Conservation (phyloP, 768 basidiomycete genomes). For the Pleurotus tuoliensis region DNA sequence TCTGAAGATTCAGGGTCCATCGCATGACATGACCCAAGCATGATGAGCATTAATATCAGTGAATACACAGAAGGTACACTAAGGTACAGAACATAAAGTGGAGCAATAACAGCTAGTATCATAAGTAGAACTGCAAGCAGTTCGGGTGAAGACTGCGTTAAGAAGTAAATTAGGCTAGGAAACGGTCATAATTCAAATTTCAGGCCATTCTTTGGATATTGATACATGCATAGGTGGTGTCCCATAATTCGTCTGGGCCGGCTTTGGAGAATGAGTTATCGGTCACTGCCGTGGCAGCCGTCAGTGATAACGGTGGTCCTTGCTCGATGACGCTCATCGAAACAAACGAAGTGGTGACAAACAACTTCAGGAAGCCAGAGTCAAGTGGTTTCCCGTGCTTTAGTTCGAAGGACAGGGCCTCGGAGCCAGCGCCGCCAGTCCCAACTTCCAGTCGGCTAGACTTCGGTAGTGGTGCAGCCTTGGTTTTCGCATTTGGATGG, state of each 20-base stretch:
- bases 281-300: not conserved
- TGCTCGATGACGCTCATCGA: constrained; percentile 49
- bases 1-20: too few relatives aligned
- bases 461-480: constrained; percentile 40
- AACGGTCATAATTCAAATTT: not conserved
- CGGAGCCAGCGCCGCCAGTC: constrained; percentile 38
- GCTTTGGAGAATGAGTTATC: not conserved
- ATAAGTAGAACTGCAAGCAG: not conserved
- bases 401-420: constrained; percentile 43
- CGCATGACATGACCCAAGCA: too few relatives aligned
- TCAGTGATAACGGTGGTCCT: constrained; percentile 15
- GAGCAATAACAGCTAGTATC: not conserved
- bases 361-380: constrained; percentile 54
- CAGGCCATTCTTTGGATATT: constrained; percentile 16
- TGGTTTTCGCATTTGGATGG: constrained; percentile 35
- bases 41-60: too few relatives aligned
- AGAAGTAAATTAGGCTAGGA: too few relatives aligned
- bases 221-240: constrained; percentile 24
- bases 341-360: constrained; percentile 49
- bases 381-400: constrained; percentile 32
- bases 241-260: constrained; percentile 23
- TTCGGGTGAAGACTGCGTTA: not conserved
- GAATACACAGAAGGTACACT: too few relatives aligned
- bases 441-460: constrained; percentile 36
- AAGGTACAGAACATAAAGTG: too few relatives aligned